These are phyloP conservation scores for Platanthera guangdongensis DNA, from an alignment of 106 monocot genomes.

Conservation along the genomic window DNA sequence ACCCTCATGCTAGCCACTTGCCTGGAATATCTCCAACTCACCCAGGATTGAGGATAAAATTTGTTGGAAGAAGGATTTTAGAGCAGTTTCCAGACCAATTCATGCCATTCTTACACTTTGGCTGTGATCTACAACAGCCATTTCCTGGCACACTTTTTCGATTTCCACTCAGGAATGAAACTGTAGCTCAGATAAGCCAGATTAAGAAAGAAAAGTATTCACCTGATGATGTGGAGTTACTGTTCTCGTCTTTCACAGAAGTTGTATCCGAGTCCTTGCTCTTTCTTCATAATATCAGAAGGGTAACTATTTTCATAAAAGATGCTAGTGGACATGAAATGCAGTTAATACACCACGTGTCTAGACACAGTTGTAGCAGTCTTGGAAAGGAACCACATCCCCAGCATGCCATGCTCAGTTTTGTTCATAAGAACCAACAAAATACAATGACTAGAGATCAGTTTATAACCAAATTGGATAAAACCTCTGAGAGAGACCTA, in stretches of 20 bases:
- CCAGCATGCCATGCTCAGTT: conserved; percentile 58
- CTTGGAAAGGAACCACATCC: conserved; percentile 50
- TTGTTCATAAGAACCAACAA: conserved; percentile 51
- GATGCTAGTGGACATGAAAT: conserved; percentile 54
- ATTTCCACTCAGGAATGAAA: conserved; percentile 83
- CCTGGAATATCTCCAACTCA: conserved; percentile 96
- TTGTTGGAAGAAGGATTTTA: conserved; percentile 72
- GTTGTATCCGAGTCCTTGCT: conserved; percentile 71
- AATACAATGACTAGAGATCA: conserved; percentile 63
- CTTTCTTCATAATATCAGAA: conserved; percentile 77
- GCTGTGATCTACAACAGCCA: conserved; percentile 75
- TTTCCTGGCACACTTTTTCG: conserved; percentile 96
- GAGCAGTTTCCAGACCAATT: conserved; percentile 99
- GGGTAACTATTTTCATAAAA: conserved; percentile 64
- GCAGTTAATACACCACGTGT: conserved; percentile 69
- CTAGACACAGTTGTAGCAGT: conserved; percentile 38
- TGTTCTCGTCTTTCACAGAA: conserved; percentile 77
- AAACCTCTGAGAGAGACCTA: conserved; percentile 62
- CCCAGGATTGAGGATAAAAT: conserved; percentile 87
- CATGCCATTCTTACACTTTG: conserved; percentile 90
- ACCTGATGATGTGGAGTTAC: conserved; percentile 75
- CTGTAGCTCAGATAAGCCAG: conserved; percentile 81
- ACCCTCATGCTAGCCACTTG: conserved; percentile 89
- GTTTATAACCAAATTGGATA: conserved; percentile 65
- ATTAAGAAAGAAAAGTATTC: conserved; percentile 95